Base-by-base conservation (phyloP, 768 basidiomycete species). In the Mycena filopes region DNA sequence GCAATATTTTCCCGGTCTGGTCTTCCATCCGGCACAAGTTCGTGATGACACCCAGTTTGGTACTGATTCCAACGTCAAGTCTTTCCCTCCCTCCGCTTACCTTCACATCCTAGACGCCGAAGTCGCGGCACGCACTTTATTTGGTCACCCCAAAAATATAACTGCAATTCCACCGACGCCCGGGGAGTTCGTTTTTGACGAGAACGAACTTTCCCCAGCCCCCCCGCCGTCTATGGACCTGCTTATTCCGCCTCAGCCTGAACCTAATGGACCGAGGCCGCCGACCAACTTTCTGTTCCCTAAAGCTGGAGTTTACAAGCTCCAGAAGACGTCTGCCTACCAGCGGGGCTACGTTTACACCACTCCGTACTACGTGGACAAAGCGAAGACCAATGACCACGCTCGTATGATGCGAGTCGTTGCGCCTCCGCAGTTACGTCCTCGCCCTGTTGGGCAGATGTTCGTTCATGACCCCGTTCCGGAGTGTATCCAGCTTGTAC, bases 311-410 rank as follows among this genome's bases (percentile, higher is more conserved):
- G 40, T 42, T 21, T 55, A 41, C 38, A 55, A n/a, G 3, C 38
- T 55, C 2, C 21, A 28, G 20, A 38, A 55, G 18, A 55, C 36
- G 2, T 25, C n/a, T 13, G 53, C 33, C 13, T 55, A 40, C 20
- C 33, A 55, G 20, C 53, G 53, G 13, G 53, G 53, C 16, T 55
- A 41, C n/a, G 40, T 55, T 4, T 40, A 40, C 25, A 41, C 53
- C 4, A 41, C 53, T 21, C 53, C 33, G 2, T 55, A 41, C 11
- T 40, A 20, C 23, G 21, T 16, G 6, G 36, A 54, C 5, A 12
- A 5, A 33, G 5, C 31, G 5, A 55, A 55, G 7, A 9, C 21
- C 23, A 4, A 23, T 12, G 53, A 55, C 11, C 53, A 55, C 53
- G 16, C 23, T 16, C 53, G 53, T 10, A 55, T 55, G 40, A 9